These are phyloP conservation scores for Leishmania aethiopica DNA, from an alignment of 208 protist genomes.

Conservation along the genomic window DNA sequence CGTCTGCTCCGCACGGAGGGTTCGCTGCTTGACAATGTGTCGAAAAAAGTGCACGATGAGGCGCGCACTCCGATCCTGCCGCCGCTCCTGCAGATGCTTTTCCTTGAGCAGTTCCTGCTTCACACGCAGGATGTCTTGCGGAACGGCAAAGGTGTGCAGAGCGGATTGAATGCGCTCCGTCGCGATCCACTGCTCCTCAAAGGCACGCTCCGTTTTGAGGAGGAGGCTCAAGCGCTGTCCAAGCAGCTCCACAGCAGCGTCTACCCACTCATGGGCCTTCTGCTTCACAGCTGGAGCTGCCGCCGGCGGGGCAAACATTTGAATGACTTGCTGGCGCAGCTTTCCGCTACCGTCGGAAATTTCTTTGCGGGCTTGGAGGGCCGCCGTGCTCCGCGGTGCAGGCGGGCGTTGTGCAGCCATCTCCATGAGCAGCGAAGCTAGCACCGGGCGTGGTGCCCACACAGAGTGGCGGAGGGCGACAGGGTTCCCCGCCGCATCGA, in stretches of 20 bases:
- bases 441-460: conserved; percentile 33
- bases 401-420: conserved; percentile 20
- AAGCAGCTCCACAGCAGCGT: conserved; percentile 46
- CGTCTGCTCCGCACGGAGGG: conserved; percentile 14
- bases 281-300: conserved; percentile 33
- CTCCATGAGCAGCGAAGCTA: conserved; percentile 16
- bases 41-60: conserved; percentile 70
- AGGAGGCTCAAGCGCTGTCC: conserved; percentile 53
- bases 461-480: conserved; percentile 29
- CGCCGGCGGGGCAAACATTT: conserved; percentile 26
- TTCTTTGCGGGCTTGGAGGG: conserved; percentile 26
- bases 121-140: conserved; percentile 59
- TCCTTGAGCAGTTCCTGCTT: conserved; percentile 37
- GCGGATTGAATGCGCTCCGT: conserved; percentile 61
- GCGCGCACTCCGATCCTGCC: conserved; percentile 52
- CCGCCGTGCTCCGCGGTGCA: conserved; percentile 19
- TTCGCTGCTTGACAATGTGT: conserved; percentile 30
- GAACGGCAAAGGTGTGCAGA: conserved; percentile 57
- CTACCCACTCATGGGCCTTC: conserved; percentile 39
- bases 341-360: conserved; percentile 29
- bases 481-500: conserved; percentile 29
- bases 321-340: conserved; percentile 33
- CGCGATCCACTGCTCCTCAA: conserved; percentile 72
- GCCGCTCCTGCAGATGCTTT: conserved; percentile 32
- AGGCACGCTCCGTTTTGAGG: conserved; percentile 61